Base-by-base conservation (phyloP, 2,329 filamentous ascomycete species). In the Exophiala sp. region DNA sequence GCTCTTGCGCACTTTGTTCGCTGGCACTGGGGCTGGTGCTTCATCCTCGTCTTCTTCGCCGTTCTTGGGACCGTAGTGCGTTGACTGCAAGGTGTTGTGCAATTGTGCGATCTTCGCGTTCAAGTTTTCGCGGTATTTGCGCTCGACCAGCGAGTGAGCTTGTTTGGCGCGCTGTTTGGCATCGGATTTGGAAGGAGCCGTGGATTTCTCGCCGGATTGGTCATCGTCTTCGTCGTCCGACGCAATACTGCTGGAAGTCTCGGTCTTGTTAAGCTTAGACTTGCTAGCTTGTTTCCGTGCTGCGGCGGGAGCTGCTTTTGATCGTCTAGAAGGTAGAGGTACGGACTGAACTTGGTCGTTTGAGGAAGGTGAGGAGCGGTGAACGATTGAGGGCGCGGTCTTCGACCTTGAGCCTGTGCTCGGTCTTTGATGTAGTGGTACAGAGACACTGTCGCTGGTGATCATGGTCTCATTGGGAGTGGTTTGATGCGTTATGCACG, bases 111-210 rank as follows among this genome's bases (percentile, higher is more conserved):
- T 61, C 46, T 64, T 64, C 18, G 62, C 58, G 43, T 64, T 64
- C 45, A 64, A 55, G 46, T 64, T 64, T 49, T 64, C 62, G 32
- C 62, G 54, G 38, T 64, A 64, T 34, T 64, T 64, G 38, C 57
- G 57, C 35, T 64, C 62, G 32, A 64, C 62, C 14, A 64, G 57
- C 2, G 54, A 59, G 42, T 64, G 62, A 11, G 62, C 62, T 49
- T 63, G 60, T 24, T 62, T 60, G 9, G 59, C 59, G 6, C 61
- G 58, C 40, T 60, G 52, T 48, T 62, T 63, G 20, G 52, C 48
- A n/a, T 63, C 61, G 11, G 57, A 48, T 39, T 61, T 61, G 36
- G 50, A 55, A 32, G 52, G 57, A 11, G 57, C 52, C 1, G 42
- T 58, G n/a, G 50, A 18, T 40, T 60, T 63, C 1, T 52, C 21